Evolutionary conservation across 2,329 filamentous ascomycete species (phyloP).

Genomic region (Penicillium olsonii): DNA sequence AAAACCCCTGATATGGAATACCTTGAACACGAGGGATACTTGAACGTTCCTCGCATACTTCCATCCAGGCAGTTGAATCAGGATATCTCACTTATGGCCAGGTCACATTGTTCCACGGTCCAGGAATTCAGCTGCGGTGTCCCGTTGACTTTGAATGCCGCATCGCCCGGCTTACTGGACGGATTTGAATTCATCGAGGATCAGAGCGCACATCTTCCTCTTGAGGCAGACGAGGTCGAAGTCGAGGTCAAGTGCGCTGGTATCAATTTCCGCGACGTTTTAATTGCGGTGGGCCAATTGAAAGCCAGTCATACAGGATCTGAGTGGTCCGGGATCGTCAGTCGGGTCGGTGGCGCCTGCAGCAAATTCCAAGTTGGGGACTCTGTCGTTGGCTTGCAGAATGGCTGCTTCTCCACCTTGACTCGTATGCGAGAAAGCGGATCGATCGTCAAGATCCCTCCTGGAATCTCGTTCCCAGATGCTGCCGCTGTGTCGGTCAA

Average conservation of each 20-base stretch:
- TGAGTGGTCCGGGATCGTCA: conserved; percentile 10
- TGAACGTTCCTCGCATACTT: neutral
- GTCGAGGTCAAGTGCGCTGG: conserved; percentile 13
- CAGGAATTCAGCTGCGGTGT: neutral
- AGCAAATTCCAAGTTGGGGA: conserved; percentile 14
- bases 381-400: conserved; percentile 1
- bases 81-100: neutral
- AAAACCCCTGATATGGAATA: neutral
- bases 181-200: neutral
- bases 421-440: neutral
- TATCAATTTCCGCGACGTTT: conserved; percentile 35
- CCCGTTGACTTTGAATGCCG: neutral
- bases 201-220: neutral
- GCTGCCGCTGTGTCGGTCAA: conserved; percentile 14
- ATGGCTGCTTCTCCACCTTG: neutral
- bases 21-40: neutral
- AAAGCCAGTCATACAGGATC: neutral
- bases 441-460: conserved; percentile 1
- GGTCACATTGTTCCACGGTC: neutral
- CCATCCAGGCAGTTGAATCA: neutral
- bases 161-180: conserved; percentile 1
- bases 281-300: conserved; percentile 26
- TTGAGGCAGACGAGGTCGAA: conserved; percentile 5
- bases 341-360: conserved; percentile 6
- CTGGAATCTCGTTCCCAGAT: conserved; percentile 1